These are phyloP conservation scores for Tricholomella constricta DNA, from an alignment of 768 basidiomycete genomes.

Conservation along the genomic window DNA sequence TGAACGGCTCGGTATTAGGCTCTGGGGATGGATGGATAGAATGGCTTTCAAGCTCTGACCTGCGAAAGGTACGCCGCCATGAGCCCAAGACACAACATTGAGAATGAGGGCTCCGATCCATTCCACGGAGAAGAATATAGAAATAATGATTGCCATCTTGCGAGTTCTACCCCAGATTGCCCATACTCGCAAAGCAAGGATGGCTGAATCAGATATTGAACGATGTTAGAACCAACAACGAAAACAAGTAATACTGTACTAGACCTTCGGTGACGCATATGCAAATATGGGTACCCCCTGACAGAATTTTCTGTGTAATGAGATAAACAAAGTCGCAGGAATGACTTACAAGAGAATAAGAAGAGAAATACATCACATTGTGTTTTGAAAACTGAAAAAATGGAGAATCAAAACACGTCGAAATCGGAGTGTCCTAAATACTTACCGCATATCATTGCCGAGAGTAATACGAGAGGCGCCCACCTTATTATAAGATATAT, in stretches of 20 bases:
- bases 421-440: neutral
- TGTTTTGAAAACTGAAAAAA: neutral
- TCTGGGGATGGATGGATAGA: neutral
- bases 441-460: neutral
- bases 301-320: neutral
- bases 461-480: slow-evolving; percentile 2
- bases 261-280: slow-evolving; percentile 8
- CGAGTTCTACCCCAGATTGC: slow-evolving; percentile 8
- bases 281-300: slow-evolving; percentile 8
- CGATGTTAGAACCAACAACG: neutral
- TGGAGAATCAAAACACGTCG: neutral
- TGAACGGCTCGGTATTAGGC: no score
- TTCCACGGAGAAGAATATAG: neutral
- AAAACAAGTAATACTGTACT: neutral
- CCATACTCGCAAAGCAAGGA: slow-evolving; percentile 9
- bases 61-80: no score
- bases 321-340: neutral
- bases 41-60: no score
- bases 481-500: slow-evolving; percentile 6
- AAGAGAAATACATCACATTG: neutral
- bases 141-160: slow-evolving; percentile 6
- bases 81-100: neutral
- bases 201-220: neutral
- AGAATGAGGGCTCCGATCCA: slow-evolving; percentile 4
- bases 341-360: neutral